Percentiles rank a stretch among this genome's conserved stretches.
Evolutionary conservation across 768 basidiomycete species (phyloP).

Genomic region (Wakefieldia striispora): DNA sequence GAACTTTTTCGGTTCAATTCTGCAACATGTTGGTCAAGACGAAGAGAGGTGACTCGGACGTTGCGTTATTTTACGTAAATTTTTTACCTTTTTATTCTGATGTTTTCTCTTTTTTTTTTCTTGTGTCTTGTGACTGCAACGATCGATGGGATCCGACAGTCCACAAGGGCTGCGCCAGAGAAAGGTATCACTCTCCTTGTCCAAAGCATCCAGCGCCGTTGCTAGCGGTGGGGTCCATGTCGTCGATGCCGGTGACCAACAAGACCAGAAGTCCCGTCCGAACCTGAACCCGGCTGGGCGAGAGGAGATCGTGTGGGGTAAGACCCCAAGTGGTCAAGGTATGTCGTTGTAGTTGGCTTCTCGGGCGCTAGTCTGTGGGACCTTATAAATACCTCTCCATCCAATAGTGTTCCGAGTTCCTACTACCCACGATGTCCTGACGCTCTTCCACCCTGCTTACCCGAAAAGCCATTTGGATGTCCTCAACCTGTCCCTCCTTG

Average conservation of each 20-base stretch:
- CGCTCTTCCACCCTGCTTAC: conserved; percentile 78
- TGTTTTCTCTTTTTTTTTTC: background rate
- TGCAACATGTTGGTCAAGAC: no score
- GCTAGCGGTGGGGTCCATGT: background rate
- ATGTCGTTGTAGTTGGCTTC: conserved; percentile 11
- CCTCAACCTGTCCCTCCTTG: conserved; percentile 77
- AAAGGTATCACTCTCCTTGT: conserved; percentile 4
- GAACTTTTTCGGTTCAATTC: background rate
- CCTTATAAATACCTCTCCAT: conserved; percentile 4
- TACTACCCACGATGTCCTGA: conserved; percentile 87
- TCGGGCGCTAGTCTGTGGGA: background rate
- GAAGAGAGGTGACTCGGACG: no score
- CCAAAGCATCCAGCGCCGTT: background rate
- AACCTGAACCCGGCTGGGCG: background rate
- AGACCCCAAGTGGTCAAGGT: conserved; percentile 82
- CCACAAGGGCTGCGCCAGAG: conserved; percentile 26
- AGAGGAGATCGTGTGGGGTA: conserved; percentile 82
- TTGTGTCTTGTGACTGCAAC: background rate
- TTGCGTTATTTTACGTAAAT: conserved; percentile 17
- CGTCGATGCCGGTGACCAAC: conserved; percentile 2
- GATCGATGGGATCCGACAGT: conserved; percentile 25
- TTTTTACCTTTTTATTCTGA: background rate
- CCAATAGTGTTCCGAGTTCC: conserved; percentile 85
- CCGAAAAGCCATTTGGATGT: conserved; percentile 89
- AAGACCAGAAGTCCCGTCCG: conserved; percentile 9